Conservation (phyloP, 139 green algal genomes). For the Chlorella sp. region DNA sequence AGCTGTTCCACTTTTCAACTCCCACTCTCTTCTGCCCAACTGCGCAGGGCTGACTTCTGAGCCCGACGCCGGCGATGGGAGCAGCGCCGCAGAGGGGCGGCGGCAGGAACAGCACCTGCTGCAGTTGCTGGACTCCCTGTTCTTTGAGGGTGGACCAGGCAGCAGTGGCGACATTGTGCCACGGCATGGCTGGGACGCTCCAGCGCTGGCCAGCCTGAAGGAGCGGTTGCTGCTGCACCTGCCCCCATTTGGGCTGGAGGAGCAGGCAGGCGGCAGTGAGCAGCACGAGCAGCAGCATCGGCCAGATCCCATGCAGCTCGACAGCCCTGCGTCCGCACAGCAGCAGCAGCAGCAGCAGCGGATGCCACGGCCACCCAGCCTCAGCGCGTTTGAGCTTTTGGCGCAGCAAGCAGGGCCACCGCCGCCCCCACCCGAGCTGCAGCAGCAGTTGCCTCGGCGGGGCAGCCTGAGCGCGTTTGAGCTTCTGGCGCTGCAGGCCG, state of each 20-base stretch:
- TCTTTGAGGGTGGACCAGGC: not conserved
- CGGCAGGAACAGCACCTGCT: not conserved
- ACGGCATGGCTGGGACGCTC: no score
- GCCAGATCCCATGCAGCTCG: not conserved
- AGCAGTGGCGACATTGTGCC: not conserved
- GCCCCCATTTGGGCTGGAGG: no score
- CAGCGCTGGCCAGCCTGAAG: no score
- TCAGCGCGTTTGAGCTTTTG: not conserved
- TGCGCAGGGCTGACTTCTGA: not conserved
- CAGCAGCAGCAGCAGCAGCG: slow-evolving; percentile 1
- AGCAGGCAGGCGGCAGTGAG: not conserved
- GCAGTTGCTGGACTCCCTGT: slow-evolving; percentile 1
- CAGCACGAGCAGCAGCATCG: not conserved
- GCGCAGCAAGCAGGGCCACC: not conserved
- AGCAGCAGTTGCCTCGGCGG: not conserved
- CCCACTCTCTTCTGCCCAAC: not conserved
- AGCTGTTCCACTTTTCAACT: not conserved
- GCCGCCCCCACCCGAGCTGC: not conserved
- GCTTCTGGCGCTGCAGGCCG: not conserved
- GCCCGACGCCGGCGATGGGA: not conserved
- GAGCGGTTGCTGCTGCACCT: no score
- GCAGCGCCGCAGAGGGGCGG: not conserved
- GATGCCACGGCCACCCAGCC: not conserved
- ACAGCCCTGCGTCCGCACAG: not conserved
- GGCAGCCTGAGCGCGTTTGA: not conserved